Evolutionary conservation across 768 basidiomycete genomes (phyloP).

Genomic region (Lactifluus hygrophoroides): DNA sequence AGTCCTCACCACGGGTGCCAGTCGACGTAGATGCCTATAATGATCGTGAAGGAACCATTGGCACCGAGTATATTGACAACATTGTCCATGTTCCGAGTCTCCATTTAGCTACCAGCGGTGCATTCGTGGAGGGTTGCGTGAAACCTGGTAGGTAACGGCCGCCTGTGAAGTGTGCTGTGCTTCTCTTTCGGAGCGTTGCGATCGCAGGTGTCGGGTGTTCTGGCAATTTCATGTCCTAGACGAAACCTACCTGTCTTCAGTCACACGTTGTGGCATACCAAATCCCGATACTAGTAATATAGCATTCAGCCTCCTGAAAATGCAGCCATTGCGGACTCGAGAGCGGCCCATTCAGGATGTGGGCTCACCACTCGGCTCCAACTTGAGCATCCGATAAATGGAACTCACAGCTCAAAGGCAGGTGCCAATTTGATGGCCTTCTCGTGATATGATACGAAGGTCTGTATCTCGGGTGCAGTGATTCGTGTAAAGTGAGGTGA

Average conservation of each 20-base stretch:
- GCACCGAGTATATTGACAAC: not conserved
- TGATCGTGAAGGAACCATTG: not conserved
- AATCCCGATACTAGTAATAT: too few species aligned
- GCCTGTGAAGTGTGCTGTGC: not conserved
- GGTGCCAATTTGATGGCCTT: not conserved
- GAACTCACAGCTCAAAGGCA: too few species aligned
- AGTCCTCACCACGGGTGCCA: not conserved
- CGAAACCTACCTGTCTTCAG: not conserved
- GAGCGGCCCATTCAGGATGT: not conserved
- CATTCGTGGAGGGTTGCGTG: not conserved
- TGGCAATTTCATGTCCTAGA: not conserved
- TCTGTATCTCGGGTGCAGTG: not conserved
- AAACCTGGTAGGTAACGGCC: not conserved
- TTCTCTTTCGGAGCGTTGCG: not conserved
- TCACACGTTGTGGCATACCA: too few species aligned
- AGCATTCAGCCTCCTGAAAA: not conserved
- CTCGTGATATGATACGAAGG: not conserved
- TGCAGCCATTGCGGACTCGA: not conserved
- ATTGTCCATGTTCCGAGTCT: not conserved
- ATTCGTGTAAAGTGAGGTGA: not conserved
- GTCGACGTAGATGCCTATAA: not conserved
- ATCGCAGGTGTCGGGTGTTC: not conserved
- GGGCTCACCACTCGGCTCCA: not conserved
- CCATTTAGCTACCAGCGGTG: not conserved
- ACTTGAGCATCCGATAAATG: not conserved